phyloP scores from a whole-genome alignment of 352 stramenopile species.

The Phytophthora foliorum region DNA sequence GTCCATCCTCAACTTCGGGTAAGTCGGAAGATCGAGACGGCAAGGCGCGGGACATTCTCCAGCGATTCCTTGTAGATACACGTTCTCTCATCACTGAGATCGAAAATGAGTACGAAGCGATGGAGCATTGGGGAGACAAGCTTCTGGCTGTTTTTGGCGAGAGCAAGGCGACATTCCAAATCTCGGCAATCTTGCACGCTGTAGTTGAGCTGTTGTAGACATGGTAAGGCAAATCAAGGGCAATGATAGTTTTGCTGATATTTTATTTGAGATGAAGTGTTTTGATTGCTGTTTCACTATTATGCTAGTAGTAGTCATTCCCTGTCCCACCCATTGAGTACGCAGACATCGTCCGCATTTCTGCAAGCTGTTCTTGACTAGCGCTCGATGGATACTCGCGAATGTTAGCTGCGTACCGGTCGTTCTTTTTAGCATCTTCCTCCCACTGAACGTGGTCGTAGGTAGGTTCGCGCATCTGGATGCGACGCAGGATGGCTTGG shows the following conservation, averaged over 20 bases:
- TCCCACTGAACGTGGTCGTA: slow-evolving; percentile 94
- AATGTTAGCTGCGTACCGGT: slow-evolving; percentile 91
- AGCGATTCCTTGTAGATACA: slow-evolving; percentile 61
- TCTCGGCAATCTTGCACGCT: slow-evolving; percentile 54
- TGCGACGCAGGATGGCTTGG: slow-evolving; percentile 89
- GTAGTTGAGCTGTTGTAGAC: slow-evolving; percentile 49
- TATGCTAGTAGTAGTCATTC: slow-evolving; percentile 52
- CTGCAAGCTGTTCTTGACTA: slow-evolving; percentile 52
- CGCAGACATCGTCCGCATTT: slow-evolving; percentile 64
- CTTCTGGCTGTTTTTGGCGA: slow-evolving; percentile 72
- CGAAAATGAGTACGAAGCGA: slow-evolving; percentile 70
- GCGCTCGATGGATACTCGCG: slow-evolving; percentile 76
- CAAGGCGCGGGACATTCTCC: slow-evolving; percentile 54
- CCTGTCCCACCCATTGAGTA: slow-evolving; percentile 58
- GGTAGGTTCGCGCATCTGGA: slow-evolving; percentile 91
- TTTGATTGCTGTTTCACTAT: slow-evolving; percentile 2
- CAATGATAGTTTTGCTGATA: slow-evolving; percentile 28
- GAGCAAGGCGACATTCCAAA: slow-evolving; percentile 71
- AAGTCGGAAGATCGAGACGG: slow-evolving; percentile 44
- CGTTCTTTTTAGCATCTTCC: slow-evolving; percentile 87
- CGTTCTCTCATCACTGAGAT: slow-evolving; percentile 49
- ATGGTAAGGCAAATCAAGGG: slow-evolving; percentile 1
- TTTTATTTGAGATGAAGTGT: slow-evolving; percentile 16
- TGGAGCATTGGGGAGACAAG: slow-evolving; percentile 73
- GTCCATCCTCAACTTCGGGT: slow-evolving; percentile 12